phyloP scores from a whole-genome alignment of 495 filamentous ascomycete species.

The Podospora fimiseda region DNA sequence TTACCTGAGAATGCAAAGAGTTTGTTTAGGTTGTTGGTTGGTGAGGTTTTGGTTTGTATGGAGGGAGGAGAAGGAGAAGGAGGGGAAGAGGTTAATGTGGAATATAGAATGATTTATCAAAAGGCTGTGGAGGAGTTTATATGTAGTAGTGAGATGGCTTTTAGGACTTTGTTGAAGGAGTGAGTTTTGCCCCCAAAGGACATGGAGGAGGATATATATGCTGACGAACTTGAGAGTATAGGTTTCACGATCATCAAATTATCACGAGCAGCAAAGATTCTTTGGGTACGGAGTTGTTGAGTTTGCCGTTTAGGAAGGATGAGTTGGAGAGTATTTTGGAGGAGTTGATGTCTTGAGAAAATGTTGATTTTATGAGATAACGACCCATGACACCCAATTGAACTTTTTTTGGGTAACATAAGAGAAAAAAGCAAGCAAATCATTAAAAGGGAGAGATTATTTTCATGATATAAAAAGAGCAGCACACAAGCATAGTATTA shows the following conservation, averaged over 20 bases:
- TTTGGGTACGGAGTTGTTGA: constrained; percentile 75
- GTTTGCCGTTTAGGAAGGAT: constrained; percentile 77
- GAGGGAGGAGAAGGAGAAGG: constrained; percentile 43
- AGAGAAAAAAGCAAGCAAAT: no score
- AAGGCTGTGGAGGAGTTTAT: constrained; percentile 96
- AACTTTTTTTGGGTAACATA: no score
- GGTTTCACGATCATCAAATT: constrained; percentile 96
- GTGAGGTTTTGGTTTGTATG: constrained; percentile 70
- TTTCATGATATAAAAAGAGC: no score
- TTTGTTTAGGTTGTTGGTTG: constrained; percentile 75
- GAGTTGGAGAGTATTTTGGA: constrained; percentile 87
- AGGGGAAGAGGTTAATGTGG: constrained; percentile 58
- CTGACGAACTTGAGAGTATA: constrained; percentile 28
- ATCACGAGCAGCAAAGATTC: constrained; percentile 79
- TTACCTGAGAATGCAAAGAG: constrained; percentile 86
- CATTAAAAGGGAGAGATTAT: no score
- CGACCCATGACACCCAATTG: no score
- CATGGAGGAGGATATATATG: not conserved
- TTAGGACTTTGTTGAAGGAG: constrained; percentile 89
- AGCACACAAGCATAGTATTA: no score
- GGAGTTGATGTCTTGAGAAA: constrained; percentile 56
- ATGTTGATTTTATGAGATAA: no score
- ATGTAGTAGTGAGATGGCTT: constrained; percentile 92
- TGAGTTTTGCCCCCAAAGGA: constrained; percentile 32
- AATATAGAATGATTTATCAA: constrained; percentile 86